Evolutionary conservation across 2,329 filamentous ascomycete species (phyloP).

Genomic region (Botrytis hyacinthi): DNA sequence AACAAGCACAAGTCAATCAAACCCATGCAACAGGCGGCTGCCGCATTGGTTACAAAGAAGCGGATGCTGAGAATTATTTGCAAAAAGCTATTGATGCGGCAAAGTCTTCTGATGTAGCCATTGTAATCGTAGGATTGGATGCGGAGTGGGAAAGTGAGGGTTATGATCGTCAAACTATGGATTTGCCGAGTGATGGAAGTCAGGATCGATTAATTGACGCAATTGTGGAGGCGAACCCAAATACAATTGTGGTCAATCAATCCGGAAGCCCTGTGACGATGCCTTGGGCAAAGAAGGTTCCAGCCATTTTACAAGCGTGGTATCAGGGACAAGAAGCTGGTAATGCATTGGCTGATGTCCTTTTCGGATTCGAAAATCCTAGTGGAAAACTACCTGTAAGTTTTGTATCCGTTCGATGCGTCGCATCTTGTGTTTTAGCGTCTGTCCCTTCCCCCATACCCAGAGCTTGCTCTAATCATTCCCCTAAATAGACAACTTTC

Average conservation of each 20-base stretch:
- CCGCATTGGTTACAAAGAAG: constrained; percentile 68
- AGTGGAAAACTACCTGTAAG: constrained; percentile 62
- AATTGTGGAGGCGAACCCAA: constrained; percentile 60
- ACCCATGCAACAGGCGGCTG: constrained; percentile 69
- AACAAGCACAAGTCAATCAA: constrained; percentile 53
- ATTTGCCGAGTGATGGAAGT: constrained; percentile 54
- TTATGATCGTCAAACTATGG: constrained; percentile 63
- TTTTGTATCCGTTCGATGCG: not conserved
- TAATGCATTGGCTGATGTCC: constrained; percentile 64
- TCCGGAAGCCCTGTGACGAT: constrained; percentile 67
- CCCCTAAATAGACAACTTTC: constrained; percentile 55
- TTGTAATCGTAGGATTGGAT: constrained; percentile 68
- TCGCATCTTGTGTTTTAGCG: not conserved
- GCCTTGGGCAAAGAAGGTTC: constrained; percentile 66
- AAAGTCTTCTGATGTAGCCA: constrained; percentile 61
- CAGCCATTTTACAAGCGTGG: constrained; percentile 68
- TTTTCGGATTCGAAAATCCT: constrained; percentile 62
- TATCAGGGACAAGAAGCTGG: constrained; percentile 70
- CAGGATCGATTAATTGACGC: constrained; percentile 64
- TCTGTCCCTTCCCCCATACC: no score
- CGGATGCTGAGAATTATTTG: constrained; percentile 59
- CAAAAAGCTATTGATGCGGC: constrained; percentile 63
- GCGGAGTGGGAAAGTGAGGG: constrained; percentile 76
- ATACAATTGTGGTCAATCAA: constrained; percentile 67
- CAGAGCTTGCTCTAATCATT: constrained; percentile 21